These are phyloP conservation scores for Sphagnurus paluster DNA, from an alignment of 1,284 basidiomycete genomes.

Conservation along the genomic window DNA sequence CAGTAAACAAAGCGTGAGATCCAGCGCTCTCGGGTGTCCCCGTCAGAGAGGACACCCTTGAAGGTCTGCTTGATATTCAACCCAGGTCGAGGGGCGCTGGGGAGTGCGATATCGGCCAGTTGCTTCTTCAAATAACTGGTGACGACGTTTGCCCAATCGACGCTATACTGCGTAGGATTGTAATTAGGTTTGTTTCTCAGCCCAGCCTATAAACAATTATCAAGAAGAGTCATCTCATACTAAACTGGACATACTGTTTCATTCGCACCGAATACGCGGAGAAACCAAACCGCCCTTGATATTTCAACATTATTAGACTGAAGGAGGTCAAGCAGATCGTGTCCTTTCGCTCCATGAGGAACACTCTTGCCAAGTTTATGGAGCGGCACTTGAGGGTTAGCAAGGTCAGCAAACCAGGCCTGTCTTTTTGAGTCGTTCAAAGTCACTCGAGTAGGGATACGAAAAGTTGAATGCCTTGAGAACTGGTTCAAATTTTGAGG, in stretches of 20 bases:
- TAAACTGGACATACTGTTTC: constrained; percentile 67
- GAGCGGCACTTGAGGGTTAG: constrained; percentile 86
- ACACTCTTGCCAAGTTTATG: constrained; percentile 87
- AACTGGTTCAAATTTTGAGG: constrained; percentile 5
- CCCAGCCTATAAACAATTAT: constrained; percentile 49
- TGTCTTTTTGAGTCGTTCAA: constrained; percentile 87
- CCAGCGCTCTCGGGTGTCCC: constrained; percentile 74
- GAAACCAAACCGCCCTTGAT: constrained; percentile 91
- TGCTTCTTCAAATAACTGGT: constrained; percentile 91
- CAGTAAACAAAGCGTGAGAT: constrained; percentile 80
- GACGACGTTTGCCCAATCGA: constrained; percentile 88
- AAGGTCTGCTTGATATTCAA: constrained; percentile 80
- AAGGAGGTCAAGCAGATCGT: constrained; percentile 88
- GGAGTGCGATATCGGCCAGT: constrained; percentile 80
- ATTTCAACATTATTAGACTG: constrained; percentile 82
- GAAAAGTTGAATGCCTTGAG: constrained; percentile 76
- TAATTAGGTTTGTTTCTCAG: constrained; percentile 71
- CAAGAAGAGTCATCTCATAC: not conserved
- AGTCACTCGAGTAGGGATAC: constrained; percentile 86
- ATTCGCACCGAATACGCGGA: constrained; percentile 92
- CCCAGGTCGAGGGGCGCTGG: constrained; percentile 71
- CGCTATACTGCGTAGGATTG: constrained; percentile 81
- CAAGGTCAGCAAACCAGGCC: constrained; percentile 90
- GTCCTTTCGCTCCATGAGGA: constrained; percentile 91
- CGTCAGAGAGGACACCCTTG: constrained; percentile 73